A percentile compares a stretch with the other conserved stretches of the same genome.
phyloP scores from a whole-genome alignment of 148 eudicot species.

The Drosera capensis region DNA sequence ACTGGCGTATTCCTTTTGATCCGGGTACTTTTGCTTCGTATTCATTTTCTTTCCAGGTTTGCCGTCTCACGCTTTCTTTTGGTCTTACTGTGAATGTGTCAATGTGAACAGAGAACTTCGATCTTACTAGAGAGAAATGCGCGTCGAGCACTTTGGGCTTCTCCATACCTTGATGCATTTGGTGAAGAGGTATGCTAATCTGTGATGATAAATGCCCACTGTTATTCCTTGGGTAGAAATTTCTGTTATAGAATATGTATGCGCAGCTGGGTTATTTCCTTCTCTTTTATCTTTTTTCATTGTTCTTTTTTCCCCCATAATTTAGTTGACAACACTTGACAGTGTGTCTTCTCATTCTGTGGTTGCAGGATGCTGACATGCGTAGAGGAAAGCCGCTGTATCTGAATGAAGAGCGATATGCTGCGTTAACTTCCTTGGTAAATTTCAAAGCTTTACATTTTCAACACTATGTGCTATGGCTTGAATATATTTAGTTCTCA shows the following conservation, averaged over 20 bases:
- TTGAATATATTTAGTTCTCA: too few relatives aligned
- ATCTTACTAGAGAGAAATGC: constrained; percentile 80
- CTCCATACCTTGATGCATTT: constrained; percentile 88
- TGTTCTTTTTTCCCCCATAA: too few relatives aligned
- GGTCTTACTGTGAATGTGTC: neutral
- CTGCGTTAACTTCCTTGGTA: constrained; percentile 84
- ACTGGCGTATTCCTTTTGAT: constrained; percentile 72
- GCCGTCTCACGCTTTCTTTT: neutral
- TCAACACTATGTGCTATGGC: too few relatives aligned
- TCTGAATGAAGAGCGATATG: constrained; percentile 84
- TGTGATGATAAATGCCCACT: too few relatives aligned
- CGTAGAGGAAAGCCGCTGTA: constrained; percentile 77
- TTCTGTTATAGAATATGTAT: too few relatives aligned
- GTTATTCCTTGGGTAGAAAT: too few relatives aligned
- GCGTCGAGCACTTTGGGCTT: constrained; percentile 90
- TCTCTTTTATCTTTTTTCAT: too few relatives aligned
- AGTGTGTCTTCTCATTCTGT: too few relatives aligned
- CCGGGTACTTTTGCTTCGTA: constrained; percentile 28
- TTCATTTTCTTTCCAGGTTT: too few relatives aligned
- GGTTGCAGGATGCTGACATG: constrained; percentile 71
- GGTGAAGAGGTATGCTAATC: constrained; percentile 84
- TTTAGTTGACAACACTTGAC: too few relatives aligned
- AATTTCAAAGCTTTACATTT: too few relatives aligned
- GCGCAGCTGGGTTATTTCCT: too few relatives aligned
- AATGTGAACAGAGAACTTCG: constrained; percentile 65